phyloP scores from a whole-genome alignment of 352 stramenopile species.

The Phytophthora pisi region DNA sequence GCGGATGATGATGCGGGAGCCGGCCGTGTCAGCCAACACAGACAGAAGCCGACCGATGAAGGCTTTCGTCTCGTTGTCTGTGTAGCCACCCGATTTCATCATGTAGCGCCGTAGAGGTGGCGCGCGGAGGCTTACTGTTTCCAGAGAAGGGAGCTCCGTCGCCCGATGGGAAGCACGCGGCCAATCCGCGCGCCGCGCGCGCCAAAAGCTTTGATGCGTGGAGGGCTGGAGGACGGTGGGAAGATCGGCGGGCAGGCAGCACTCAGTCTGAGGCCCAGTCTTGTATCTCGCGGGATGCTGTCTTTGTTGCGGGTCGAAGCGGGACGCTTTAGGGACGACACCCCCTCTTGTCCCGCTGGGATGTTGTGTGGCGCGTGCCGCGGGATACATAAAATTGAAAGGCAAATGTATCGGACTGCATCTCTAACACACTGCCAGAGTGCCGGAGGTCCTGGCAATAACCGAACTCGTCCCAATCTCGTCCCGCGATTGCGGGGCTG shows the following conservation, averaged over 20 bases:
- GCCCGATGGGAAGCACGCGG: slow-evolving; percentile 25
- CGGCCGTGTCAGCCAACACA: slow-evolving; percentile 8
- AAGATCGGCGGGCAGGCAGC: slow-evolving; percentile 30
- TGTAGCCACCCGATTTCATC: slow-evolving; percentile 23
- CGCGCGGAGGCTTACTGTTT: slow-evolving; percentile 11
- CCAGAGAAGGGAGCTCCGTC: slow-evolving; percentile 16
- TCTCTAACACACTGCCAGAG: too few relatives aligned
- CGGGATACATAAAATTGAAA: too few relatives aligned
- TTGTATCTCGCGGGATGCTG: too few relatives aligned
- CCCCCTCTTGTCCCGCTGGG: too few relatives aligned
- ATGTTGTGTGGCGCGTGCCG: too few relatives aligned
- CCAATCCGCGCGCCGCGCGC: slow-evolving; percentile 5
- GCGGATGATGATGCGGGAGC: slow-evolving; percentile 29
- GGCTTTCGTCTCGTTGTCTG: slow-evolving; percentile 28
- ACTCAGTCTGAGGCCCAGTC: too few relatives aligned
- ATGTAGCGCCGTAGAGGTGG: slow-evolving; percentile 24
- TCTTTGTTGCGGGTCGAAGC: too few relatives aligned
- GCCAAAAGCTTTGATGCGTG: slow-evolving; percentile 26
- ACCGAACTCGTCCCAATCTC: too few relatives aligned
- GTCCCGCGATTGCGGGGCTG: too few relatives aligned
- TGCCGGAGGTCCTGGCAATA: too few relatives aligned
- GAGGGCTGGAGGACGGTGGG: slow-evolving; percentile 28
- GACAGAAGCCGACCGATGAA: slow-evolving; percentile 18
- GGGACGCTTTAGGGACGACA: too few relatives aligned
- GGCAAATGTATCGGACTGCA: too few relatives aligned